Conservation (phyloP, 1,284 basidiomycete genomes). For the Pseudozyma hubeiensis region DNA sequence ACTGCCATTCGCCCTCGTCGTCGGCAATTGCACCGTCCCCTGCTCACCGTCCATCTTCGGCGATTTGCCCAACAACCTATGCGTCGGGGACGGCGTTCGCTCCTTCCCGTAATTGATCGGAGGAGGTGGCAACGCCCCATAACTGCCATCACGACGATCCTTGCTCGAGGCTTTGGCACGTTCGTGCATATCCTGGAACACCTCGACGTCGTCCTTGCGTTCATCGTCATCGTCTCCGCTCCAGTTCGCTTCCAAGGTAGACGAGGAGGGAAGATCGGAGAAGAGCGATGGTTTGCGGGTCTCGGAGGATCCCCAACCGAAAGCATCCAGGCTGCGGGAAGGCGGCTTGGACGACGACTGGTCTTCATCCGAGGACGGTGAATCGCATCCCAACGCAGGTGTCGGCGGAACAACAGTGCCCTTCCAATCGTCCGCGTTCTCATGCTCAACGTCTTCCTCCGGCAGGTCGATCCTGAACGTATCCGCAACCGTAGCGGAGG, state of each 20-base stretch:
- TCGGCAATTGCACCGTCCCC: slow-evolving; percentile 2
- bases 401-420: slow-evolving; percentile 50
- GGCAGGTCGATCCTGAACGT: slow-evolving; percentile 31
- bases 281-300: slow-evolving; percentile 32
- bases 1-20: neutral
- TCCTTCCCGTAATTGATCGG: slow-evolving; percentile 33
- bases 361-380: slow-evolving; percentile 28
- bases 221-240: slow-evolving; percentile 50
- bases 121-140: slow-evolving; percentile 27
- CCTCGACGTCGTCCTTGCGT: slow-evolving; percentile 30
- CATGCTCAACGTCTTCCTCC: slow-evolving; percentile 8
- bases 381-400: slow-evolving; percentile 41
- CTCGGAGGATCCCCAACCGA: slow-evolving; percentile 41
- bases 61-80: slow-evolving; percentile 26
- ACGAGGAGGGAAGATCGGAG: slow-evolving; percentile 31
- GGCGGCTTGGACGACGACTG: slow-evolving; percentile 7
- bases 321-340: slow-evolving; percentile 33
- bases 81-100: slow-evolving; percentile 39
- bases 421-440: slow-evolving; percentile 16
- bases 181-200: slow-evolving; percentile 31
- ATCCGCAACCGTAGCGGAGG: slow-evolving; percentile 22
- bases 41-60: slow-evolving; percentile 20
- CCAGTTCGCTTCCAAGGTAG: slow-evolving; percentile 43
- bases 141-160: slow-evolving; percentile 23
- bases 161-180: slow-evolving; percentile 38